phyloP scores from a whole-genome alignment of 2,329 filamentous ascomycete species.

The Elsinoe australis region DNA sequence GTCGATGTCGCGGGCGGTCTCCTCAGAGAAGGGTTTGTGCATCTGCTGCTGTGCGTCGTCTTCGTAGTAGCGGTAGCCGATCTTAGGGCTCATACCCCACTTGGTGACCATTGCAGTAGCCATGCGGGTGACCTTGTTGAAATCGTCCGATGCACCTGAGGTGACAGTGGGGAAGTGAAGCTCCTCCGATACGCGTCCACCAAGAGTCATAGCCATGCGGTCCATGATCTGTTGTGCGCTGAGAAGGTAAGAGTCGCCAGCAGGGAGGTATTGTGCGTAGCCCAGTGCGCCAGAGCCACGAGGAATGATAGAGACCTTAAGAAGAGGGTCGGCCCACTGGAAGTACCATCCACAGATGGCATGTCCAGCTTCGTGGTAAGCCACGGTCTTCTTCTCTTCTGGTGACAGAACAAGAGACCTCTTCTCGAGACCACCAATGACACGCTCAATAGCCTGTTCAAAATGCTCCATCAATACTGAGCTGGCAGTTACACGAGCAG shows the following conservation, averaged over 20 bases:
- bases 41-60: constrained; percentile 71
- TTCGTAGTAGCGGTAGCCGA: constrained; percentile 87
- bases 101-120: constrained; percentile 98
- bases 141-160: constrained; percentile 89
- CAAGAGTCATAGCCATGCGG: constrained; percentile 98
- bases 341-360: constrained; percentile 99
- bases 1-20: constrained; percentile 88
- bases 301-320: constrained; percentile 98
- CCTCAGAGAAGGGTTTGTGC: constrained; percentile 92
- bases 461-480: constrained; percentile 85
- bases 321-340: constrained; percentile 87
- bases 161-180: constrained; percentile 95
- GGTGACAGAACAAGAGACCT: constrained; percentile 91
- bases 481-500: constrained; percentile 72
- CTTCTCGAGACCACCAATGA: constrained; percentile 93
- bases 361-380: constrained; percentile 96
- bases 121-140: constrained; percentile 96
- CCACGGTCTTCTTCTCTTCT: constrained; percentile 89
- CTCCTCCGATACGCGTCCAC: constrained; percentile 90
- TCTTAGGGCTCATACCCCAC: constrained; percentile 94
- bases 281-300: constrained; percentile 88
- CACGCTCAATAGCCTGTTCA: constrained; percentile 94
- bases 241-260: constrained; percentile 89
- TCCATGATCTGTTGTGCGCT: constrained; percentile 94
- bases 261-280: constrained; percentile 94